These are phyloP conservation scores for Fragilaria crotonensis DNA, from an alignment of 108 stramenopile species.

Conservation along the genomic window DNA sequence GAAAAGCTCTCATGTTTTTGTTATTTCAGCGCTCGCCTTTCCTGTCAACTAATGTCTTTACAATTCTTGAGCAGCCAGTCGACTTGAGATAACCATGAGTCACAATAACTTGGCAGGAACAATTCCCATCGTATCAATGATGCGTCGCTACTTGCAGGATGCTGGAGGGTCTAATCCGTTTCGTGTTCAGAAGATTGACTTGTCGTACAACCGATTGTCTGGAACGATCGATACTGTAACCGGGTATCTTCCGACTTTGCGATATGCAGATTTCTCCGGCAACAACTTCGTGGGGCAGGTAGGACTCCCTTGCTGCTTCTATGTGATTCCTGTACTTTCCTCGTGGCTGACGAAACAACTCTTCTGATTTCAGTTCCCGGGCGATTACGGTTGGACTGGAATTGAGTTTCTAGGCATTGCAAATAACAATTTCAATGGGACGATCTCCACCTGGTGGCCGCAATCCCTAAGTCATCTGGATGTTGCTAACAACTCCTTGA, in stretches of 20 bases:
- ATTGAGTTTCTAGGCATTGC: not conserved
- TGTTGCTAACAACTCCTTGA: conserved; percentile 6
- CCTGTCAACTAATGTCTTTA: not conserved
- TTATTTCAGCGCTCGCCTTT: not conserved
- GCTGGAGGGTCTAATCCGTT: conserved; percentile 1
- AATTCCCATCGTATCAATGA: conserved; percentile 20
- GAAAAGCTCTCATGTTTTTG: not conserved
- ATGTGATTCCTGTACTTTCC: too few species aligned
- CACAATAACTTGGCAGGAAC: conserved; percentile 31
- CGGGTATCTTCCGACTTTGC: conserved; percentile 9
- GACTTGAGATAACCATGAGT: not conserved
- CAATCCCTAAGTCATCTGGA: not conserved
- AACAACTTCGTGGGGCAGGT: conserved; percentile 16
- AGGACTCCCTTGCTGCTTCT: not conserved
- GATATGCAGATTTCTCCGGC: conserved; percentile 17
- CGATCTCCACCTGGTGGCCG: not conserved
- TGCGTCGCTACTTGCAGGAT: not conserved
- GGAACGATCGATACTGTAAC: conserved; percentile 11
- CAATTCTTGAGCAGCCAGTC: not conserved
- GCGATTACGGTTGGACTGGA: not conserved
- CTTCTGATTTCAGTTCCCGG: not conserved
- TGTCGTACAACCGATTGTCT: conserved; percentile 7
- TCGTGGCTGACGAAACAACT: too few species aligned
- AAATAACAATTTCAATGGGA: not conserved
- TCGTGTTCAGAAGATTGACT: conserved; percentile 11